Evolutionary conservation across 2,329 filamentous ascomycete species (phyloP).

Genomic region (Sclerotinia glacialis): DNA sequence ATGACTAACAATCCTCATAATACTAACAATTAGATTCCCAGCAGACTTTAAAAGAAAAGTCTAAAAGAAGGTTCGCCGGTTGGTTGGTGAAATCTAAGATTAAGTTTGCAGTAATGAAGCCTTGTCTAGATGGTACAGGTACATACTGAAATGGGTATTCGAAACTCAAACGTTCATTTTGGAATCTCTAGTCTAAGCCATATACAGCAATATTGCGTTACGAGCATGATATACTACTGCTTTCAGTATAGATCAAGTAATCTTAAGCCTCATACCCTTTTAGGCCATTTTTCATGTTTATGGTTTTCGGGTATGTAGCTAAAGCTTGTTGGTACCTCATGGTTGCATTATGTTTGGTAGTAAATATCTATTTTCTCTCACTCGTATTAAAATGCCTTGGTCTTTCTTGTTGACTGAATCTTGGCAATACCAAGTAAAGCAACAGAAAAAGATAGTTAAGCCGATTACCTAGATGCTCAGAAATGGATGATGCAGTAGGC

Average conservation of each 20-base stretch:
- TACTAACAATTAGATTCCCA: background rate
- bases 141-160: background rate
- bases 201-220: slow-evolving; percentile 2
- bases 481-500: background rate
- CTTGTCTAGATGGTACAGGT: background rate
- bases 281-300: background rate
- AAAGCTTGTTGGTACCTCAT: slow-evolving; percentile 12
- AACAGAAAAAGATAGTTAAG: background rate
- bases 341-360: background rate
- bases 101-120: background rate
- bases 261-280: background rate
- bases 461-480: too few species aligned
- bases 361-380: background rate
- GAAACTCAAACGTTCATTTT: background rate
- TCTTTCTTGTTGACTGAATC: slow-evolving; percentile 2
- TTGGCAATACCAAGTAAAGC: slow-evolving; percentile 11
- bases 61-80: slow-evolving; percentile 3
- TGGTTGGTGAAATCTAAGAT: slow-evolving; percentile 11
- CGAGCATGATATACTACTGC: background rate
- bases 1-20: background rate
- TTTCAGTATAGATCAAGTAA: background rate
- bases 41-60: background rate
- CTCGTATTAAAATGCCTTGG: background rate
- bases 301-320: background rate
- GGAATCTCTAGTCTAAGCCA: background rate